Percentiles rank a stretch among this genome's conserved stretches.
Conservation (phyloP, 2,329 filamentous ascomycete genomes). For the Ceratocystis lukuohia region DNA sequence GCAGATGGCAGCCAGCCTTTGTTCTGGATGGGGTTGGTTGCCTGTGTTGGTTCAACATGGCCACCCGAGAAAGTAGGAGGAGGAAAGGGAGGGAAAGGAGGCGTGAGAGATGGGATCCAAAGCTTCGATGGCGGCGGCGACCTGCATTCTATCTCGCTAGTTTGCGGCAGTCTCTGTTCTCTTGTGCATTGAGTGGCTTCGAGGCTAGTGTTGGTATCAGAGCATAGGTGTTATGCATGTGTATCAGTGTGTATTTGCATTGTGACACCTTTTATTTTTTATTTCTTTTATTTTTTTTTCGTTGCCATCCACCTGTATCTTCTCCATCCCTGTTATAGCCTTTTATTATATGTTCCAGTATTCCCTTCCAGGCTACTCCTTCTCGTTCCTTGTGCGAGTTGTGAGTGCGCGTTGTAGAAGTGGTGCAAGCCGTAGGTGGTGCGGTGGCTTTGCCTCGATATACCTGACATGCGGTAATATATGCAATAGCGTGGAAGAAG, state of each 20-base stretch:
- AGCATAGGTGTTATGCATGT: neutral
- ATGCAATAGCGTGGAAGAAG: neutral
- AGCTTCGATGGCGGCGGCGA: conserved; percentile 9
- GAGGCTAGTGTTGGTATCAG: neutral
- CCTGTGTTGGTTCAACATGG: neutral
- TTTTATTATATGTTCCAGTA: neutral
- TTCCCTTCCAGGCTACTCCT: neutral
- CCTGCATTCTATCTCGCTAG: conserved; percentile 17
- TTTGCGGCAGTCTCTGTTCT: conserved; percentile 2
- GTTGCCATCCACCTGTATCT: neutral
- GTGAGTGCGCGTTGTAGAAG: neutral
- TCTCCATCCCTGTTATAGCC: neutral
- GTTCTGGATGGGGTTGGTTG: no score
- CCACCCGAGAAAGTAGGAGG: neutral
- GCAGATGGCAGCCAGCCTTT: no score
- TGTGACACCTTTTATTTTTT: neutral
- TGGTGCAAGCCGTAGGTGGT: neutral
- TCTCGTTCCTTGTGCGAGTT: neutral
- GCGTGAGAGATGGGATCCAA: neutral
- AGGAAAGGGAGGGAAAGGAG: neutral
- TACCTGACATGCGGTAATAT: neutral
- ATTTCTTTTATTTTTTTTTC: neutral
- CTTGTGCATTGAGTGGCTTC: conserved; percentile 11
- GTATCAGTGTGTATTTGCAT: neutral
- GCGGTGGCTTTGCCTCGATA: neutral